A percentile compares a stretch with the other conserved stretches of the same genome.
Conservation (phyloP, 768 basidiomycete genomes). For the Collybia sp. region DNA sequence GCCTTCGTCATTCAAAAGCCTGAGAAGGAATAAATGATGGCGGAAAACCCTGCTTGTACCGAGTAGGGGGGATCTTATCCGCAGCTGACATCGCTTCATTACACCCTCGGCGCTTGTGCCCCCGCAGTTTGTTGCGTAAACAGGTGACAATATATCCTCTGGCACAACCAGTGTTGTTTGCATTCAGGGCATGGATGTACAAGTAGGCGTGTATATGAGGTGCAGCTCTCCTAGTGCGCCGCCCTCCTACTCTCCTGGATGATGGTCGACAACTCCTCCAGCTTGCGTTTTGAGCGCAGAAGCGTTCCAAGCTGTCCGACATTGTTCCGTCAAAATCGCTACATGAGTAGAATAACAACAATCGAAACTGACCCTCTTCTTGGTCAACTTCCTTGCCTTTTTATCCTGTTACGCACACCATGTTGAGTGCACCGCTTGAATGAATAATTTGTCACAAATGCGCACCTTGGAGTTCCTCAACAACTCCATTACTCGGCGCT, state of each 20-base stretch:
- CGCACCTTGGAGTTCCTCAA: slow-evolving; percentile 94
- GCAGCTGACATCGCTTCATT: too few relatives aligned
- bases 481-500: slow-evolving; percentile 97
- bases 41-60: too few relatives aligned
- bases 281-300: slow-evolving; percentile 96
- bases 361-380: slow-evolving; percentile 82
- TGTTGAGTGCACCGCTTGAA: not conserved
- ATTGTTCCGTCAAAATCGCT: slow-evolving; percentile 4
- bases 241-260: slow-evolving; percentile 92
- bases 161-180: too few relatives aligned
- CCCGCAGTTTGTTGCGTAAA: too few relatives aligned
- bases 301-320: slow-evolving; percentile 85
- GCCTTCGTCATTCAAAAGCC: too few relatives aligned
- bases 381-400: slow-evolving; percentile 98
- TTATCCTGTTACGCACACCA: slow-evolving; percentile 72
- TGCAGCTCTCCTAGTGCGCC: slow-evolving; percentile 29
- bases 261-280: slow-evolving; percentile 89
- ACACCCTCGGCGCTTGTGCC: too few relatives aligned
- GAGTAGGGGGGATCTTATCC: too few relatives aligned
- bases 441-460: slow-evolving; percentile 2
- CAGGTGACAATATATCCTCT: too few relatives aligned
- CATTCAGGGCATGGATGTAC: too few relatives aligned
- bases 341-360: not conserved
- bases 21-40: too few relatives aligned
- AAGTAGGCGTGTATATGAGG: too few relatives aligned